Evolutionary conservation across 2,329 filamentous ascomycete genomes (phyloP).

Genomic region (Cercospora nicotianae): DNA sequence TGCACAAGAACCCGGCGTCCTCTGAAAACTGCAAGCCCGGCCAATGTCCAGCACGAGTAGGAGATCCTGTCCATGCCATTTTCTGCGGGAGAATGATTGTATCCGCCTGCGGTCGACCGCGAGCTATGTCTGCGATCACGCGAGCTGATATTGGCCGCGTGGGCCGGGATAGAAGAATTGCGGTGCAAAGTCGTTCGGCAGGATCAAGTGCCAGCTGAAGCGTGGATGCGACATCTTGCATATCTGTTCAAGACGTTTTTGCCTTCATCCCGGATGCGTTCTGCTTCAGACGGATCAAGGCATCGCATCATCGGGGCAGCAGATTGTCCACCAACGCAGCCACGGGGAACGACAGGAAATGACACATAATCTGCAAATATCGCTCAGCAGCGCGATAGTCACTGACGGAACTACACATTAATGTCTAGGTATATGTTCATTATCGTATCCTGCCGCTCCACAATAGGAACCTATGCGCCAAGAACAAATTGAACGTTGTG

Average conservation of each 20-base stretch:
- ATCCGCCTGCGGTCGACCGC: too few relatives aligned
- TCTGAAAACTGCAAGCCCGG: too few relatives aligned
- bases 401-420: not conserved
- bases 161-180: too few relatives aligned
- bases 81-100: too few relatives aligned
- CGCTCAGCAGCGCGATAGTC: not conserved
- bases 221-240: not conserved
- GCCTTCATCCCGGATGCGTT: not conserved
- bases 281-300: not conserved
- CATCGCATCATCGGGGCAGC: too few relatives aligned
- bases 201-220: not conserved
- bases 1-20: too few relatives aligned
- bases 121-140: too few relatives aligned
- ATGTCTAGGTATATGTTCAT: not conserved
- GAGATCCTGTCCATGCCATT: too few relatives aligned
- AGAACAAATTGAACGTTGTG: constrained; percentile 44
- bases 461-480: constrained; percentile 45
- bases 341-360: not conserved
- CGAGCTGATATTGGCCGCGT: too few relatives aligned
- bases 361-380: not conserved
- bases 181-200: not conserved
- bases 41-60: too few relatives aligned
- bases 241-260: not conserved
- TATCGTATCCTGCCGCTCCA: constrained; percentile 28
- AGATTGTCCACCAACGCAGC: not conserved